phyloP scores from a whole-genome alignment of 345 rosid species.

The Dimocarpus longan region DNA sequence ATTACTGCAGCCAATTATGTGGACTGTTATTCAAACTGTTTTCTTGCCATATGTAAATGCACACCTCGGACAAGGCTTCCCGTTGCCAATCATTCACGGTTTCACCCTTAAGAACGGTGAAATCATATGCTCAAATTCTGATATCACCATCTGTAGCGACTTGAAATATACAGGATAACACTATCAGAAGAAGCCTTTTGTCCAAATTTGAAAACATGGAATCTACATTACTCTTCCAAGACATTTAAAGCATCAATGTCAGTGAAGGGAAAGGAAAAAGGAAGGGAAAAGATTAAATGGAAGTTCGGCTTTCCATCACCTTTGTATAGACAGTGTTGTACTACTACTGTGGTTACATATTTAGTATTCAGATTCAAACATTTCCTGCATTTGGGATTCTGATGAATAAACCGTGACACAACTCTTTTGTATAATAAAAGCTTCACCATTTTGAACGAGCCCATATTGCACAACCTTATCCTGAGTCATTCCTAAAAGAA shows the following conservation, averaged over 20 bases:
- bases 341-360: background rate
- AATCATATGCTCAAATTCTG: constrained; percentile 52
- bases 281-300: background rate
- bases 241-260: background rate
- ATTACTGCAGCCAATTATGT: constrained; percentile 77
- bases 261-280: background rate
- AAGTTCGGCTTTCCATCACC: background rate
- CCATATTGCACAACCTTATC: background rate
- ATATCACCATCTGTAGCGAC: constrained; percentile 68
- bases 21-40: constrained; percentile 86
- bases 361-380: background rate
- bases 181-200: constrained; percentile 17
- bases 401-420: background rate
- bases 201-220: background rate
- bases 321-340: background rate
- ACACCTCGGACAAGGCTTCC: constrained; percentile 77
- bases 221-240: background rate
- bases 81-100: constrained; percentile 85
- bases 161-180: constrained; percentile 49
- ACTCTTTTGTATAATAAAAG: background rate
- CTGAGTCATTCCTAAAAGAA: no score
- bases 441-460: background rate
- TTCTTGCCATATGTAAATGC: constrained; percentile 76
- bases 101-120: constrained; percentile 75
- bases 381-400: background rate